Percentiles rank a stretch among this genome's conserved stretches.
Evolutionary conservation across 768 basidiomycete species (phyloP).

Genomic region (Tricholomella constricta): DNA sequence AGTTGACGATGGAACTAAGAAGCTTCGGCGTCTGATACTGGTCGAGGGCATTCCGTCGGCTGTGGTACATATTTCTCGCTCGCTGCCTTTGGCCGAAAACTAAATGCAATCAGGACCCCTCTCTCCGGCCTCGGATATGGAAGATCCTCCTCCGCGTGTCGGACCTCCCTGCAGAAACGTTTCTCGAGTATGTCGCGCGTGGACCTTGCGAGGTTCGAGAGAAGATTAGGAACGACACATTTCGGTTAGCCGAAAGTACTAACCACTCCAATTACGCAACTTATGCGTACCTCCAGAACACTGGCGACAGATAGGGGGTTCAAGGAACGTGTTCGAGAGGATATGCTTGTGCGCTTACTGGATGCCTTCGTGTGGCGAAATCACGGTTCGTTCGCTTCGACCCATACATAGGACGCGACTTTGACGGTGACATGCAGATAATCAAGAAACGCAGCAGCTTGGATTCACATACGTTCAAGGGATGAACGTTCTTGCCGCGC

Average conservation of each 20-base stretch:
- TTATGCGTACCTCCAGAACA: slow-evolving; percentile 51
- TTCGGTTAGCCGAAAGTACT: slow-evolving; percentile 55
- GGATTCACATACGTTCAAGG: slow-evolving; percentile 98
- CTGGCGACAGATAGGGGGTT: slow-evolving; percentile 97
- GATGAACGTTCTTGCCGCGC: slow-evolving; percentile 98
- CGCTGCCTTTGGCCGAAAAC: neutral
- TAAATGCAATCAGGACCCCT: slow-evolving; percentile 54
- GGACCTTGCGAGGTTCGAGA: slow-evolving; percentile 87
- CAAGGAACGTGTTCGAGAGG: slow-evolving; percentile 94
- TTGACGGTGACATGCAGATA: slow-evolving; percentile 45
- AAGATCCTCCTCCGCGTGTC: slow-evolving; percentile 88
- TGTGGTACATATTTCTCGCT: slow-evolving; percentile 48
- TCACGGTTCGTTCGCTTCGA: slow-evolving; percentile 54
- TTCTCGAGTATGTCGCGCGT: slow-evolving; percentile 75
- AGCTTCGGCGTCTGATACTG: slow-evolving; percentile 82
- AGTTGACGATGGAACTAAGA: slow-evolving; percentile 78
- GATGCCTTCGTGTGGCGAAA: slow-evolving; percentile 99
- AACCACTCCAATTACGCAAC: neutral
- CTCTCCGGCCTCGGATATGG: slow-evolving; percentile 92
- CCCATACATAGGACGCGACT: neutral
- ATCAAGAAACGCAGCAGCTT: slow-evolving; percentile 74
- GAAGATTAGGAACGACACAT: slow-evolving; percentile 96
- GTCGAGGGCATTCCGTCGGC: slow-evolving; percentile 88
- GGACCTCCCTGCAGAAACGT: slow-evolving; percentile 73
- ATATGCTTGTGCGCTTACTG: slow-evolving; percentile 93